These are phyloP conservation scores for Huntiella bhutanensis DNA, from an alignment of 2,329 filamentous ascomycete genomes.

Conservation along the genomic window DNA sequence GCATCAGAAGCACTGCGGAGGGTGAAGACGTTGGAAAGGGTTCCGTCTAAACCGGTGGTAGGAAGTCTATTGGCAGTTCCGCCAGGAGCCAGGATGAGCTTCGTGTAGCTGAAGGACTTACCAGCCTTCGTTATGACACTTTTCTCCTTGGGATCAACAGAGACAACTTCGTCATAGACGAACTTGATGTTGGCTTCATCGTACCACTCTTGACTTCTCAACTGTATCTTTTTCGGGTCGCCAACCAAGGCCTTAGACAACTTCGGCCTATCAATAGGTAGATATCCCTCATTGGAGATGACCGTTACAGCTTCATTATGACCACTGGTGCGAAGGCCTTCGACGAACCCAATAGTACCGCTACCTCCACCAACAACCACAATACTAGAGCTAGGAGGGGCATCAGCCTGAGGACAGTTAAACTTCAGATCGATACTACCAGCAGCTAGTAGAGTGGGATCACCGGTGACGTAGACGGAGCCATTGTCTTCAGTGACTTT, in stretches of 20 bases:
- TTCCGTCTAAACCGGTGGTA: constrained; percentile 63
- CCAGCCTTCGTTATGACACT: constrained; percentile 57
- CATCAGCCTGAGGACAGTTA: constrained; percentile 33
- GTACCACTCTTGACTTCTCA: constrained; percentile 63
- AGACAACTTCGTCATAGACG: constrained; percentile 45
- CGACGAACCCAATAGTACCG: constrained; percentile 62
- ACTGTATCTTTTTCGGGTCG: constrained; percentile 59
- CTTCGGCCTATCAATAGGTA: constrained; percentile 85
- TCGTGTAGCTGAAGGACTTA: constrained; percentile 57
- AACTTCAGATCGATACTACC: constrained; percentile 44
- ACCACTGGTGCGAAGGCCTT: constrained; percentile 65
- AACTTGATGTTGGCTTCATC: constrained; percentile 39
- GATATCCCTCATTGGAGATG: constrained; percentile 66
- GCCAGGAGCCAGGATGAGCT: constrained; percentile 78
- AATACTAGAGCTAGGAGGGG: constrained; percentile 24
- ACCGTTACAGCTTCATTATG: constrained; percentile 66
- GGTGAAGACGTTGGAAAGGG: constrained; percentile 66
- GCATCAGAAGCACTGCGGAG: constrained; percentile 62
- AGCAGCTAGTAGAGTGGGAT: constrained; percentile 58
- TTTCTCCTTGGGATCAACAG: constrained; percentile 57
- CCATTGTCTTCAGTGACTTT: constrained; percentile 65
- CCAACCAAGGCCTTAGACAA: constrained; percentile 82
- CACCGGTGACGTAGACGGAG: constrained; percentile 65
- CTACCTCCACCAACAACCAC: constrained; percentile 81
- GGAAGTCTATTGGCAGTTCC: constrained; percentile 60